Conservation (phyloP, 495 filamentous ascomycete genomes). For the Aspergillus indologenus region DNA sequence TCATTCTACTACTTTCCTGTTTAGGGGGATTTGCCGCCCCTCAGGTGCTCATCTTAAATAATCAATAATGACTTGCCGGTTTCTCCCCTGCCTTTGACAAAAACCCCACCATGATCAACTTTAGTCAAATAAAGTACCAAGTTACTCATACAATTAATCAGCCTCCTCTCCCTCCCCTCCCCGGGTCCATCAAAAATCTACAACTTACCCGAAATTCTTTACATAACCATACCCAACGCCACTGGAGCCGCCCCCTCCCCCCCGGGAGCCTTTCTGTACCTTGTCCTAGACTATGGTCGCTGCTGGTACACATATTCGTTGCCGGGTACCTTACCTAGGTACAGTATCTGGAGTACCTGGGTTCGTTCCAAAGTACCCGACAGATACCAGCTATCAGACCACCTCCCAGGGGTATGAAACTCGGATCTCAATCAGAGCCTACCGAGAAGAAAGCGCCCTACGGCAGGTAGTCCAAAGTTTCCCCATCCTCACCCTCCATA, state of each 20-base stretch:
- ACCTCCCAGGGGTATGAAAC: not conserved
- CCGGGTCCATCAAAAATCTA: not conserved
- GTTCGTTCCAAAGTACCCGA: not conserved
- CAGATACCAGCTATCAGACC: not conserved
- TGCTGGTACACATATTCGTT: not conserved
- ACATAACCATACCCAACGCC: not conserved
- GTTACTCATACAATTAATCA: not conserved
- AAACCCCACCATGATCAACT: slow-evolving; percentile 10
- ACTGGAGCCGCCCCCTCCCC: not conserved
- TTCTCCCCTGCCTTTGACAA: slow-evolving; percentile 1
- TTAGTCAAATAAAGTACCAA: too few relatives aligned
- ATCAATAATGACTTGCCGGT: not conserved
- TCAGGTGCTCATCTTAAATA: slow-evolving; percentile 3
- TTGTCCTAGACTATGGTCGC: too few relatives aligned
- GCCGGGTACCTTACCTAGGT: not conserved
- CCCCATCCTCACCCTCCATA: not conserved
- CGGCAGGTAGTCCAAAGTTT: not conserved
- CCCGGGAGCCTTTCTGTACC: too few relatives aligned
- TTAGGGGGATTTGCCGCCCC: slow-evolving; percentile 4
- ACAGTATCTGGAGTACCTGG: not conserved
- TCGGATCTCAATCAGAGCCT: not conserved
- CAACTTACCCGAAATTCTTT: not conserved
- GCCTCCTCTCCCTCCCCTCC: slow-evolving; percentile 2
- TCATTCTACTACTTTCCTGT: not conserved
- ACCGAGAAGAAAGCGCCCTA: not conserved